Percentiles rank a stretch among this genome's conserved stretches.
Evolutionary conservation across 2,329 filamentous ascomycete genomes (phyloP).

Genomic region (Mycosphaerella sp.): DNA sequence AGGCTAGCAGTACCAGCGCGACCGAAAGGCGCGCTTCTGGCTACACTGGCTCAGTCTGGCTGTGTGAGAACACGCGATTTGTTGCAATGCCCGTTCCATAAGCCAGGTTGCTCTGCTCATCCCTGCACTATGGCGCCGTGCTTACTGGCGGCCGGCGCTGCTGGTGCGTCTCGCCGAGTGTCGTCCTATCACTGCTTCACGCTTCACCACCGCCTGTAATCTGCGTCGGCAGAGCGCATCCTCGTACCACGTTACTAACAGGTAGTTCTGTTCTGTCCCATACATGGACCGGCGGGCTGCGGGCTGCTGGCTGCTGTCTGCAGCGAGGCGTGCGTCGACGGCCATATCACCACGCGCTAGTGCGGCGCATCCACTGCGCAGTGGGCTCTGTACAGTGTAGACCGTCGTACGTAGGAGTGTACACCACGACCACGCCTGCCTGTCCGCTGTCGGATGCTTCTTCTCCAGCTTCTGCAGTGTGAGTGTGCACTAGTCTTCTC

Average conservation of each 20-base stretch:
- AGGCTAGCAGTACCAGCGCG: neutral
- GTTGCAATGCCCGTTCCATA: slow-evolving; percentile 8
- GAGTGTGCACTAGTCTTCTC: no score
- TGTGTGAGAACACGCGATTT: slow-evolving; percentile 5
- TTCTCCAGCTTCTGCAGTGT: slow-evolving; percentile 14
- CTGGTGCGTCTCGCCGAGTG: neutral
- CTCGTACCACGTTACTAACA: slow-evolving; percentile 17
- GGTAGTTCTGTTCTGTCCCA: slow-evolving; percentile 14
- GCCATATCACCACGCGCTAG: slow-evolving; percentile 9
- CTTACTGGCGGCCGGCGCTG: neutral
- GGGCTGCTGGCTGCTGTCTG: no score
- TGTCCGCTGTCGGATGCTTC: neutral
- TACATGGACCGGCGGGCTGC: no score
- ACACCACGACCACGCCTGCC: no score
- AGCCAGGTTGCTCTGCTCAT: slow-evolving; percentile 8
- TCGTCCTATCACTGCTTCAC: neutral
- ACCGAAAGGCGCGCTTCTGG: neutral
- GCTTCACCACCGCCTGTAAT: neutral
- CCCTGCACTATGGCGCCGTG: slow-evolving; percentile 1
- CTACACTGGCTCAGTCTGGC: neutral
- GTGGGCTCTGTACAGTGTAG: no score
- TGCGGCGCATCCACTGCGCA: slow-evolving; percentile 9
- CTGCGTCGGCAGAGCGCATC: slow-evolving; percentile 10
- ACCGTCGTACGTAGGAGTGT: no score
- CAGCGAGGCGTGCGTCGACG: neutral